Percentiles rank a stretch among this genome's conserved stretches.
These are phyloP conservation scores for Trypanosomatidae sp. DNA, from an alignment of 208 protist genomes.

Conservation along the genomic window DNA sequence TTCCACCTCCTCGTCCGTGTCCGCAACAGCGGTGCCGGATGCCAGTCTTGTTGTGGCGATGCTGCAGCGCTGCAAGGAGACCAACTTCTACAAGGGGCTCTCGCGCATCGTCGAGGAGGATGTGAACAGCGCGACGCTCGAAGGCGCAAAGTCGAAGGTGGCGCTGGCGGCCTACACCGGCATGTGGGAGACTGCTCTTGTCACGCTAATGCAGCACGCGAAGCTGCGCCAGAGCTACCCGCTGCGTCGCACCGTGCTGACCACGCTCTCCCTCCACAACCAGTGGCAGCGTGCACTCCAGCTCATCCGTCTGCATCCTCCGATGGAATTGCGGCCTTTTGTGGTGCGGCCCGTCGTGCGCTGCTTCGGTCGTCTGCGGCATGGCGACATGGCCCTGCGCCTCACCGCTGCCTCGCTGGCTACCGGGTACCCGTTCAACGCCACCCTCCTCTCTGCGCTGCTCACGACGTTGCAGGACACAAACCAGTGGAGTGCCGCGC, in stretches of 20 bases:
- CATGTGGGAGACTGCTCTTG: conserved; percentile 74
- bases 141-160: conserved; percentile 53
- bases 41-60: conserved; percentile 40
- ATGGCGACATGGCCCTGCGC: conserved; percentile 40
- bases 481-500: conserved; percentile 47
- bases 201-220: conserved; percentile 34
- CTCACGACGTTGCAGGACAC: conserved; percentile 43
- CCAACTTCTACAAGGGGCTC: conserved; percentile 44
- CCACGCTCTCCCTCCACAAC: conserved; percentile 31
- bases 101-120: conserved; percentile 78
- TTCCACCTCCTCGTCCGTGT: no score
- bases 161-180: conserved; percentile 59
- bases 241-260: conserved; percentile 48
- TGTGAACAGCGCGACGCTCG: conserved; percentile 44
- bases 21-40: conserved; percentile 28
- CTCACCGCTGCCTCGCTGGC: conserved; percentile 53
- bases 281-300: conserved; percentile 50
- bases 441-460: conserved; percentile 52
- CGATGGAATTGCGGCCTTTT: conserved; percentile 26
- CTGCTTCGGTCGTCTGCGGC: conserved; percentile 36
- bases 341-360: conserved; percentile 68
- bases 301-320: conserved; percentile 20
- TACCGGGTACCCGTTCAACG: conserved; percentile 44
- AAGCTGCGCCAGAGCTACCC: conserved; percentile 26
- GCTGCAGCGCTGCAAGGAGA: conserved; percentile 50